These are phyloP conservation scores for Alternaria consortialis DNA, from an alignment of 2,329 filamentous ascomycete species.

Conservation along the genomic window DNA sequence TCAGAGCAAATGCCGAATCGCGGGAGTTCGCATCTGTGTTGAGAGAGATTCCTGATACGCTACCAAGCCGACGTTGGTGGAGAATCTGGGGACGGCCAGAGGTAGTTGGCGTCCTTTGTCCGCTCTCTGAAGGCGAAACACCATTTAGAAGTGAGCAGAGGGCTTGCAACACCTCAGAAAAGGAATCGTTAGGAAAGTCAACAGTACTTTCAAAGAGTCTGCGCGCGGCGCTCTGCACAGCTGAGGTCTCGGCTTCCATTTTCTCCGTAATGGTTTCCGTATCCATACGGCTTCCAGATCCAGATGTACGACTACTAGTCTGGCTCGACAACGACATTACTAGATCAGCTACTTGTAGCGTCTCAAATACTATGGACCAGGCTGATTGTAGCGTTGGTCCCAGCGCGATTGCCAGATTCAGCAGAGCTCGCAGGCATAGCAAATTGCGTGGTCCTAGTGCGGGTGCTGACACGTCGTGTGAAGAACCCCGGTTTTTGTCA, in stretches of 20 bases:
- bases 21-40: conserved; percentile 52
- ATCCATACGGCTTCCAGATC: conserved; percentile 30
- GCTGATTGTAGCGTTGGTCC: conserved; percentile 85
- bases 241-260: conserved; percentile 79
- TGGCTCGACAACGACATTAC: conserved; percentile 67
- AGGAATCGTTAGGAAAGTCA: conserved; percentile 86
- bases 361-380: conserved; percentile 92
- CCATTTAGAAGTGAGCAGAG: conserved; percentile 73
- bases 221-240: conserved; percentile 86
- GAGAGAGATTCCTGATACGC: conserved; percentile 53
- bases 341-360: conserved; percentile 90
- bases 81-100: conserved; percentile 39
- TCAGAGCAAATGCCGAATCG: conserved; percentile 59
- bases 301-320: conserved; percentile 27
- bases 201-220: conserved; percentile 90
- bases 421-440: conserved; percentile 84
- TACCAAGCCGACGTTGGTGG: conserved; percentile 54
- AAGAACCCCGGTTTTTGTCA: conserved; percentile 69
- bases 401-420: conserved; percentile 95
- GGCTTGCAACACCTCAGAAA: conserved; percentile 78
- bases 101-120: conserved; percentile 33
- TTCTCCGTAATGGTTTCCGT: conserved; percentile 42
- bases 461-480: conserved; percentile 56
- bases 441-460: conserved; percentile 87
- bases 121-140: conserved; percentile 31